Conservation (phyloP, 345 rosid species). For the Atalantia buxifolia region DNA sequence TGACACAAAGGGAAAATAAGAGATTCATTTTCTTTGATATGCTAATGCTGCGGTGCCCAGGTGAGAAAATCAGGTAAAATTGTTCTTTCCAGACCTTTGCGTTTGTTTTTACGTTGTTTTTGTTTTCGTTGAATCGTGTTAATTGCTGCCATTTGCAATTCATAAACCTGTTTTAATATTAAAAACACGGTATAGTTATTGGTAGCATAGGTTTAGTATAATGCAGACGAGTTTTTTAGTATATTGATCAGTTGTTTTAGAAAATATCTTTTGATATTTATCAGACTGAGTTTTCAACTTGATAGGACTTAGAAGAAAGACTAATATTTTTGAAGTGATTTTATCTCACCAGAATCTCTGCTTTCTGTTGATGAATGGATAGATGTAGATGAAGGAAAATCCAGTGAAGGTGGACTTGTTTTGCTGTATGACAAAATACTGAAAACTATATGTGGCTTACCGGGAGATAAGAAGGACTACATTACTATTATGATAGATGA, state of each 20-base stretch:
- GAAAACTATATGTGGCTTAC: conserved; percentile 36
- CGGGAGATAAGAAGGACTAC: conserved; percentile 35
- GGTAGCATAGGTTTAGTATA: background rate
- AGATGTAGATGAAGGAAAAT: conserved; percentile 44
- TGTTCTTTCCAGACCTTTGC: background rate
- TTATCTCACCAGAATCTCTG: background rate
- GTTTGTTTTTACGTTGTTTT: background rate
- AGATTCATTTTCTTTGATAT: conserved; percentile 72
- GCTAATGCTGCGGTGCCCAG: conserved; percentile 62
- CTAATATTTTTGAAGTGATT: background rate
- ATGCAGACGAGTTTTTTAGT: background rate
- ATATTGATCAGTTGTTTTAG: background rate
- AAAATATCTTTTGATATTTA: background rate
- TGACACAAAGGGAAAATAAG: conserved; percentile 47
- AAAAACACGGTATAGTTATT: background rate
- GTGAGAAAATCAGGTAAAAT: conserved; percentile 65
- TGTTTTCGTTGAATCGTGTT: background rate
- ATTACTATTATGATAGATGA: conserved; percentile 85
- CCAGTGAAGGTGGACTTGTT: conserved; percentile 36
- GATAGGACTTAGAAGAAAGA: background rate
- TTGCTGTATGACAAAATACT: conserved; percentile 55
- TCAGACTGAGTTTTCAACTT: background rate
- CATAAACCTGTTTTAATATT: no score
- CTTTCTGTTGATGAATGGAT: conserved; percentile 13
- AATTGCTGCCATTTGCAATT: background rate